Evolutionary conservation across 805 yeast species (phyloP), one percentile per base, ranked within the genome.

Genomic region (Kregervanrija pseudodelftensis): DNA sequence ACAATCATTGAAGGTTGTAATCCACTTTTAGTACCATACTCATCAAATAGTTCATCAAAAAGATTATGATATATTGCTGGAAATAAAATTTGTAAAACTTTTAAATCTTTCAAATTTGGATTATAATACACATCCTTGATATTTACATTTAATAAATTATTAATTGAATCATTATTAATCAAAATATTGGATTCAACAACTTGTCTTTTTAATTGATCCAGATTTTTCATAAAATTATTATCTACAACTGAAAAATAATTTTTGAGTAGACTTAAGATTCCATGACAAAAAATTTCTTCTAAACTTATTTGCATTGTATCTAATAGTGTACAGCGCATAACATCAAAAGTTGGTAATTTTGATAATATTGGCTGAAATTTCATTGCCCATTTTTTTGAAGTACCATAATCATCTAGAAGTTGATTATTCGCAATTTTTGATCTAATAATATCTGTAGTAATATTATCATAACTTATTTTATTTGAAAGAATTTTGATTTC

Each of bases 71-170:
- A 40, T 1, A 44, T 12, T 8, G 13, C 7, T 9, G 40, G 36
- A 12, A 44, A 44, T 5, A 37, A 15, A 4, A 13, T 12, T 32
- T 44, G 47, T 11, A 44, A 11, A 11, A 30, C 30, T 30, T 33
- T 36, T 22, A 44, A 13, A 30, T 44, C 41, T 2, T 35, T 3
- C 8, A 35, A 5, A 5, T 33, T 14, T 4, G 30, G 16, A n/a
- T 30, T n/a, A 31, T 30, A 33, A 41, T 13, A n/a, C 13, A 9
- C 12, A 8, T 34, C 17, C 3, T 9, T n/a, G 11, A 15, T n/a
- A n/a, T 11, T 34, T 11, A 30, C n/a, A 16, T 39, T 39, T 12
- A 15, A 11, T 30, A 39, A 13, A 16, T 43, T 31, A 7, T 17
- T 13, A 34, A 38, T 16, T 31, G 12, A 28, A 3, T 39, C 28